Base-by-base conservation (phyloP, 1,284 basidiomycete species). In the Fomitiporia mediterranea region DNA sequence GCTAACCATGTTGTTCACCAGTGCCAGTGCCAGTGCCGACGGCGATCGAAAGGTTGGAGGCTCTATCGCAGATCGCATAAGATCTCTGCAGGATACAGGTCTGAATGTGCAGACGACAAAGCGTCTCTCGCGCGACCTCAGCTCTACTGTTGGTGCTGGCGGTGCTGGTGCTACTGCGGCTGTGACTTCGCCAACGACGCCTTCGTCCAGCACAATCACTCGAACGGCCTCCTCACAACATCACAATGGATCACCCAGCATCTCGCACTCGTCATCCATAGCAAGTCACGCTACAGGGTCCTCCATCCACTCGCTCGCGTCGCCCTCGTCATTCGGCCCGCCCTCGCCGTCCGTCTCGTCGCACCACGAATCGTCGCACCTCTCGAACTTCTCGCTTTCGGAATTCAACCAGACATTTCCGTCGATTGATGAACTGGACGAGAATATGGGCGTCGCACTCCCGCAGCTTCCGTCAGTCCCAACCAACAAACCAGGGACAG, bases 341-440 rank as follows among this genome's bases (percentile, higher is more conserved):
- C 84, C 87, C 4, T 89, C 88, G 2, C 88, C 87, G 2, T 73
- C 79, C 4, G 84, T 84, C 8, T 83, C 73, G 5, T 62, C 72
- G 3, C 68, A 71, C 2, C n/a, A n/a, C n/a, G 71, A 71, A 5
- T 75, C 73, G 0, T 72, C 74, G 0, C 69, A 65, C 21, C 62
- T 63, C 65, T 67, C 66, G 58, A 70, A 68, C 62, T 69, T 69
- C 4, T 72, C 57, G 64, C 38, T 83, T 8, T 69, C 77, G 3
- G 81, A 82, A 46, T 88, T 89, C 63, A 69, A 76, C 2, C 76
- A 80, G 51, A 68, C 76, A 21, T 90, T 89, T 60, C 87, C 87
- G 2, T 79, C 86, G 11, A 86, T 90, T 62, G 83, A 87, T 63
- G 86, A 89, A 65, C 70, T 90, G 23, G 81, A 89, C 57, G 83